Conservation (phyloP, 2,329 filamentous ascomycete genomes). For the Dryadomyces quercivorus region DNA sequence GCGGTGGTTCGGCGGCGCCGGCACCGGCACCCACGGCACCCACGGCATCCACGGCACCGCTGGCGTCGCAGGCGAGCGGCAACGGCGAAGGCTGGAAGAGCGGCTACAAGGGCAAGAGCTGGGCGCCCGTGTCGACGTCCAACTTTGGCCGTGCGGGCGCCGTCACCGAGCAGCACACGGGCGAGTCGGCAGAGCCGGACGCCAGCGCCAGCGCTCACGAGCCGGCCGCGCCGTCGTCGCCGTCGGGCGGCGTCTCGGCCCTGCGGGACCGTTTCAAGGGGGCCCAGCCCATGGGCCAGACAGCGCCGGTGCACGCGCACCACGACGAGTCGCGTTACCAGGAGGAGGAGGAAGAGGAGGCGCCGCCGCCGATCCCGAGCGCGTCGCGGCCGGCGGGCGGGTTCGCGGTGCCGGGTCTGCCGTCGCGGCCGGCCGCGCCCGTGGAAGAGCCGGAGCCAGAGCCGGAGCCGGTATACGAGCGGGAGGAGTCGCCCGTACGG, state of each 20-base stretch:
- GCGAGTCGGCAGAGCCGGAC: conserved; percentile 28
- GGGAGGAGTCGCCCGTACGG: conserved; percentile 30
- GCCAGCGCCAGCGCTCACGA: conserved; percentile 22
- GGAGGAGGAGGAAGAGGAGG: conserved; percentile 20
- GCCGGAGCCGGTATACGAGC: conserved; percentile 10
- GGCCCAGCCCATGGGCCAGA: conserved; percentile 53
- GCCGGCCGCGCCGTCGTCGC: conserved; percentile 18
- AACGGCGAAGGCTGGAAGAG: conserved; percentile 84
- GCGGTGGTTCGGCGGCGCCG: conserved; percentile 25
- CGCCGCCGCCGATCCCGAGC: conserved; percentile 50
- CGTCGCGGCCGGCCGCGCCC: conserved; percentile 54
- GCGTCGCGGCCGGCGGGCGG: conserved; percentile 61
- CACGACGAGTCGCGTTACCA: conserved; percentile 17
- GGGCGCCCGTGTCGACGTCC: conserved; percentile 70
- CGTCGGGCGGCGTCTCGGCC: conserved; percentile 53
- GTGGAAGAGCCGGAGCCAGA: conserved; percentile 42
- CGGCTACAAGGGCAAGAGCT: conserved; percentile 79
- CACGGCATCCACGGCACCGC: conserved; percentile 29
- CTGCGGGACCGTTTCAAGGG: conserved; percentile 76
- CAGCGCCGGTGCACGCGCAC: conserved; percentile 20
- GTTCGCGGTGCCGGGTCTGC: conserved; percentile 68
- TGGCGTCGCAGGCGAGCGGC: conserved; percentile 57
- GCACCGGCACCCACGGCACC: conserved; percentile 21
- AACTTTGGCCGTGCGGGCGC: conserved; percentile 53
- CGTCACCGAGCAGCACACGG: conserved; percentile 50